Evolutionary conservation across 1,284 basidiomycete genomes (phyloP).

Genomic region (Ceratobasidium sp.): DNA sequence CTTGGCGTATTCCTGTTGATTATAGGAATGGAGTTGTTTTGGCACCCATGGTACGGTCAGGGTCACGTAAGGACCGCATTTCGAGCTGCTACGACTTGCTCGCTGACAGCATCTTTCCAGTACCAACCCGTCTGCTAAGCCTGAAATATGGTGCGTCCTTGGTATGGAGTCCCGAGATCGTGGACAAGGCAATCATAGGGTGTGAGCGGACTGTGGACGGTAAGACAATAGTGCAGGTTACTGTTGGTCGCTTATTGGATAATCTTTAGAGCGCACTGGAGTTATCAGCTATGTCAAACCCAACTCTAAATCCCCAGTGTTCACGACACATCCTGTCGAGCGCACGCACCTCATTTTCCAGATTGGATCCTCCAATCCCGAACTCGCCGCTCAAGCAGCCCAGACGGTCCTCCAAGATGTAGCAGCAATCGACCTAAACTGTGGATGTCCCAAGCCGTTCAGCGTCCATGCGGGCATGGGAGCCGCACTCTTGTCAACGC

Average conservation of each 20-base stretch:
- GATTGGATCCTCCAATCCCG: constrained; percentile 88
- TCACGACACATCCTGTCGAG: constrained; percentile 93
- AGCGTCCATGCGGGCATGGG: constrained; percentile 97
- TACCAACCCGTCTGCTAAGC: constrained; percentile 84
- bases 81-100: constrained; percentile 32
- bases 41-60: constrained; percentile 95
- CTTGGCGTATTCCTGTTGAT: constrained; percentile 37
- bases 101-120: constrained; percentile 51
- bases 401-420: constrained; percentile 88
- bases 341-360: constrained; percentile 91
- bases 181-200: constrained; percentile 95
- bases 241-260: constrained; percentile 14
- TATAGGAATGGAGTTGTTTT: constrained; percentile 83
- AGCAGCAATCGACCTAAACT: constrained; percentile 93
- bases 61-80: constrained; percentile 64
- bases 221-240: constrained; percentile 52
- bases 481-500: constrained; percentile 90
- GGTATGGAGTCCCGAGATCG: constrained; percentile 97
- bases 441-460: constrained; percentile 95
- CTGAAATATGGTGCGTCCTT: constrained; percentile 93
- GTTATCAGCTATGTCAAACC: constrained; percentile 83
- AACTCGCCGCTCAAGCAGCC: constrained; percentile 90
- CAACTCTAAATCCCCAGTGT: constrained; percentile 78
- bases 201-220: constrained; percentile 83
- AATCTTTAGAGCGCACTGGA: constrained; percentile 80